These are phyloP conservation scores for Leccinum rimulosum DNA, from an alignment of 768 basidiomycete genomes.

Conservation along the genomic window DNA sequence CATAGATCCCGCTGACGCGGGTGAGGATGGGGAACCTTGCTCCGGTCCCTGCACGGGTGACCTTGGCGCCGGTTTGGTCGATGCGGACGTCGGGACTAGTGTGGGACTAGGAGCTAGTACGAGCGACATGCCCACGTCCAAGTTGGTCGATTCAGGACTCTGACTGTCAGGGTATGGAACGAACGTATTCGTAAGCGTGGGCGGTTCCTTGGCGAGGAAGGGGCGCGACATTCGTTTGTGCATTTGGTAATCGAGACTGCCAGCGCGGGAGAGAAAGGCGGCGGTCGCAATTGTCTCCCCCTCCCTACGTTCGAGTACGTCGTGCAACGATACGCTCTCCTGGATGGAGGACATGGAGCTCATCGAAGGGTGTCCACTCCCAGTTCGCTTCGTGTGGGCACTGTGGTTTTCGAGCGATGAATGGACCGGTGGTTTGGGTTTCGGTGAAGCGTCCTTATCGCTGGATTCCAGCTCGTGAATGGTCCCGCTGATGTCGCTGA, in stretches of 20 bases:
- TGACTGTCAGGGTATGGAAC: not conserved
- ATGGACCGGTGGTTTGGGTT: not conserved
- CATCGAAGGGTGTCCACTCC: conserved; percentile 39
- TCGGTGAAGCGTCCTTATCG: not conserved
- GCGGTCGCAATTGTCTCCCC: not conserved
- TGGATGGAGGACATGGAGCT: conserved; percentile 47
- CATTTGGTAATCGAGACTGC: conserved; percentile 16
- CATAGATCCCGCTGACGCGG: conserved; percentile 24
- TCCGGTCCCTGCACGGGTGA: not conserved
- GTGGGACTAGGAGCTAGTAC: conserved; percentile 13
- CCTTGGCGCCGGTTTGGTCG: not conserved
- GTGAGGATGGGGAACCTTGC: conserved; percentile 29
- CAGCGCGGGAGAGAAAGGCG: conserved; percentile 11
- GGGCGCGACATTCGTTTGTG: conserved; percentile 13
- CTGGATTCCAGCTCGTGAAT: conserved; percentile 9
- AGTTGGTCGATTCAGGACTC: not conserved
- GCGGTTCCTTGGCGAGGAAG: not conserved
- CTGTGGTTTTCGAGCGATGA: conserved; percentile 17
- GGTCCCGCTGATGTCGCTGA: conserved; percentile 31
- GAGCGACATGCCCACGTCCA: conserved; percentile 15
- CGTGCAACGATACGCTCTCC: conserved; percentile 14
- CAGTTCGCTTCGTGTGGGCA: conserved; percentile 19
- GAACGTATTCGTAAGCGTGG: not conserved
- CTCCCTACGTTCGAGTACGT: not conserved
- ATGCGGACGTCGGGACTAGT: not conserved